phyloP scores from a whole-genome alignment of 306 rosid genomes.

The Acacia acuminata region DNA sequence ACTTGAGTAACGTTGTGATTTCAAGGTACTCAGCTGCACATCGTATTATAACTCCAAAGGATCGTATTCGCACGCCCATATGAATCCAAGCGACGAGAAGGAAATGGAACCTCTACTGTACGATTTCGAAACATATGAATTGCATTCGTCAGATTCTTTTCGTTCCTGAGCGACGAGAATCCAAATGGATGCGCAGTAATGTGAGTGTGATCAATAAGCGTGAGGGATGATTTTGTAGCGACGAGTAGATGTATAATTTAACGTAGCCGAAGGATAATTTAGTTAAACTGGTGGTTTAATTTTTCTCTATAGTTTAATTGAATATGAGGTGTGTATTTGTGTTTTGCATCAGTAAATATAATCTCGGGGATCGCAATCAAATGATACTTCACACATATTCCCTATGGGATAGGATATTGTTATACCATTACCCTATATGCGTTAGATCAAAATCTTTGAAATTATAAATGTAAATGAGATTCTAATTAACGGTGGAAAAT shows the following conservation, averaged over 20 bases:
- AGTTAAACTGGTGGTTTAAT: background rate
- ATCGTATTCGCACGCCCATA: conserved; percentile 39
- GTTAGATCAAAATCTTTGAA: no score
- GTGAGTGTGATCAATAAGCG: conserved; percentile 34
- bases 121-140: conserved; percentile 32
- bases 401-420: no score
- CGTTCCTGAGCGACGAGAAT: conserved; percentile 76
- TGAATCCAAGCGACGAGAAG: conserved; percentile 5
- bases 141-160: conserved; percentile 52
- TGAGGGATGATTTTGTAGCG: conserved; percentile 28
- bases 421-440: no score
- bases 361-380: background rate
- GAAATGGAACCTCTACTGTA: conserved; percentile 34
- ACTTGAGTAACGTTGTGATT: no score
- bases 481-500: no score
- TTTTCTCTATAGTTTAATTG: background rate
- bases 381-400: background rate
- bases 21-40: conserved; percentile 15
- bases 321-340: background rate
- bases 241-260: background rate
- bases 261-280: background rate
- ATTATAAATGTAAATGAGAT: no score
- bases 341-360: background rate
- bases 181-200: conserved; percentile 68
- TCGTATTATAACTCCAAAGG: conserved; percentile 45